A percentile compares a stretch with the other conserved stretches of the same genome.
Evolutionary conservation across 2,329 filamentous ascomycete species (phyloP).

Genomic region (Drechslerella coelobrocha): DNA sequence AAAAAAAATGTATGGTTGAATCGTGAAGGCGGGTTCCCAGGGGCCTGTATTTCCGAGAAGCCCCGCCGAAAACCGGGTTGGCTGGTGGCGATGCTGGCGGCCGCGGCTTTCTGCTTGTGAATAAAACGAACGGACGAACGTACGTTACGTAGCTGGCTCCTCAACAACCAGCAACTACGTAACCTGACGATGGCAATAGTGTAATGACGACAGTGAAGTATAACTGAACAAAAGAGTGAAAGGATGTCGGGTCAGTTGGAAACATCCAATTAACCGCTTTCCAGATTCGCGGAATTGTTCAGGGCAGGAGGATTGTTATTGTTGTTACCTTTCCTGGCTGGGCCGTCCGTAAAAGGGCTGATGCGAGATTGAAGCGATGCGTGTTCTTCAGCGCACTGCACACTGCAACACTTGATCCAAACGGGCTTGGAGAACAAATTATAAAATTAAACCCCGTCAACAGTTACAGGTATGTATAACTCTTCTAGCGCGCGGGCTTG

Average conservation of each 20-base stretch:
- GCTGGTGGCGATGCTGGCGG: slow-evolving; percentile 41
- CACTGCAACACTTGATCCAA: slow-evolving; percentile 40
- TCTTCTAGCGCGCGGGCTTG: slow-evolving; percentile 46
- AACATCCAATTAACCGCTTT: slow-evolving; percentile 28
- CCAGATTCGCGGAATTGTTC: slow-evolving; percentile 34
- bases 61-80: slow-evolving; percentile 48
- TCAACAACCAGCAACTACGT: slow-evolving; percentile 46
- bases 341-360: slow-evolving; percentile 48
- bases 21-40: slow-evolving; percentile 32
- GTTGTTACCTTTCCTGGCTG: slow-evolving; percentile 48
- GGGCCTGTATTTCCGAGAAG: slow-evolving; percentile 41
- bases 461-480: slow-evolving; percentile 19
- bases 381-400: slow-evolving; percentile 46
- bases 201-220: slow-evolving; percentile 18
- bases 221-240: slow-evolving; percentile 16
- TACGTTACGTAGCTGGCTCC: slow-evolving; percentile 26
- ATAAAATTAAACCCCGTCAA: slow-evolving; percentile 29
- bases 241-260: slow-evolving; percentile 35
- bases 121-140: slow-evolving; percentile 2
- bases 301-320: slow-evolving; percentile 48
- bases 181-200: slow-evolving; percentile 23
- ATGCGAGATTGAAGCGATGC: slow-evolving; percentile 50
- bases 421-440: slow-evolving; percentile 45
- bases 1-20: slow-evolving; percentile 26
- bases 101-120: slow-evolving; percentile 42